Base-by-base conservation (phyloP, 331 rosid species). In the Spiraea crenata region DNA sequence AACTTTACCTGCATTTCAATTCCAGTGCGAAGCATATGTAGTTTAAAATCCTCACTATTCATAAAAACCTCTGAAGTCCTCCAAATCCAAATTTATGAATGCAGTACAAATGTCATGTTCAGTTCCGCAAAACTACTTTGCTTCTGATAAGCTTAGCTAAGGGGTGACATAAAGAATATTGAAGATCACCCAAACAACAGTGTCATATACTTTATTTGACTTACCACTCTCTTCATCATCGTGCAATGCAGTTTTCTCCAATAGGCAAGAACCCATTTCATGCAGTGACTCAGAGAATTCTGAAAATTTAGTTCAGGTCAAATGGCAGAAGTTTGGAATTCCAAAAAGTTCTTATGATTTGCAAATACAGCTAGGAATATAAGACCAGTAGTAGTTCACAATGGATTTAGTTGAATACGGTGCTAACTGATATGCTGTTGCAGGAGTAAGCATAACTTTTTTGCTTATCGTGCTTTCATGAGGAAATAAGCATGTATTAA, bases 281-380 rank as follows among this genome's bases (percentile, higher is more conserved):
- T 67, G 83, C 79, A 92, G 77, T 6, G 98, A 92, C 86, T 92
- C 92, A 0, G 98, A 87, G 81, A 92, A 92, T 72, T 92, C 98
- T 92, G 92, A 75, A 86, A 74, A 48, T 65, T 58, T 25, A 60
- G 19, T 76, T 50, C 47, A 63, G 46, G 49, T 72, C 58, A 49
- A 63, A 61, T 7, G 34, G 12, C 3, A 57, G 67, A 74, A 38
- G 17, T 67, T 35, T 34, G n/a, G 6, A 72, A 54, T 50, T 34
- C 50, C 14, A 37, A 63, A 2, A 56, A n/a, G 15, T 56, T 14
- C 64, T 50, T 42, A 67, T 37, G 34, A 38, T n/a, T 50, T 49
- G 37, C 10, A 37, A 52, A 35, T 7, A 35, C 38, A 58, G 11
- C n/a, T 17, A 35, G 35, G 19, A 34, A 46, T 48, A 47, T 35